Conservation (phyloP, 805 yeast genomes). For the Metschnikowia shivogae region DNA sequence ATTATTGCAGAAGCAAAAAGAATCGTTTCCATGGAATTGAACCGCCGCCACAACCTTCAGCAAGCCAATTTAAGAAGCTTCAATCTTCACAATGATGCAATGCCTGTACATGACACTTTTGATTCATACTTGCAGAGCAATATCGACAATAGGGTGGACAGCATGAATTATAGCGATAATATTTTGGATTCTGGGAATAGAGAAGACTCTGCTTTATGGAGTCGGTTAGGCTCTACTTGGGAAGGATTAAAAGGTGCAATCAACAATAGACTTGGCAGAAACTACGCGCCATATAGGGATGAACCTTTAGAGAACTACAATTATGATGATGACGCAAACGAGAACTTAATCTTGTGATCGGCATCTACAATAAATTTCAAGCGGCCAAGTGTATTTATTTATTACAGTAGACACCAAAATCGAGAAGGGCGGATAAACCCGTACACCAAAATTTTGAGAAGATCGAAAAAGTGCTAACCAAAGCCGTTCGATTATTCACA, state of each 20-base stretch:
- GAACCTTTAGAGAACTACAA: conserved; percentile 28
- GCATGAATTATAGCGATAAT: not conserved
- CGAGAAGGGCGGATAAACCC: not conserved
- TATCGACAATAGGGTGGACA: conserved; percentile 2
- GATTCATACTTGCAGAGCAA: conserved; percentile 1
- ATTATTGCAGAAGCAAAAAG: conserved; percentile 41
- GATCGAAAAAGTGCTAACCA: not conserved
- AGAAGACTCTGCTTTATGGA: conserved; percentile 21
- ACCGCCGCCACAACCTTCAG: conserved; percentile 20
- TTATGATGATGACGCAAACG: conserved; percentile 35
- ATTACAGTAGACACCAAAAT: not conserved
- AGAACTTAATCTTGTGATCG: conserved; percentile 26
- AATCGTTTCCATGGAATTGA: conserved; percentile 33
- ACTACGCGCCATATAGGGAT: conserved; percentile 19
- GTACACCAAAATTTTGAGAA: conserved; percentile 1
- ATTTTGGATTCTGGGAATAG: not conserved
- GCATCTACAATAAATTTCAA: not conserved
- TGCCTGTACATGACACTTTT: not conserved
- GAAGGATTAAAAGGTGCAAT: conserved; percentile 21
- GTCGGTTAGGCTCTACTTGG: conserved; percentile 24
- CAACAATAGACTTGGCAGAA: conserved; percentile 11
- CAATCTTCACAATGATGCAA: conserved; percentile 23
- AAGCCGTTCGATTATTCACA: not conserved
- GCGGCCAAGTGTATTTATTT: not conserved
- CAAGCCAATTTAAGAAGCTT: conserved; percentile 24